These are phyloP conservation scores for Hyphopichia khmerensis DNA, from an alignment of 1,139 yeast species.

Conservation along the genomic window DNA sequence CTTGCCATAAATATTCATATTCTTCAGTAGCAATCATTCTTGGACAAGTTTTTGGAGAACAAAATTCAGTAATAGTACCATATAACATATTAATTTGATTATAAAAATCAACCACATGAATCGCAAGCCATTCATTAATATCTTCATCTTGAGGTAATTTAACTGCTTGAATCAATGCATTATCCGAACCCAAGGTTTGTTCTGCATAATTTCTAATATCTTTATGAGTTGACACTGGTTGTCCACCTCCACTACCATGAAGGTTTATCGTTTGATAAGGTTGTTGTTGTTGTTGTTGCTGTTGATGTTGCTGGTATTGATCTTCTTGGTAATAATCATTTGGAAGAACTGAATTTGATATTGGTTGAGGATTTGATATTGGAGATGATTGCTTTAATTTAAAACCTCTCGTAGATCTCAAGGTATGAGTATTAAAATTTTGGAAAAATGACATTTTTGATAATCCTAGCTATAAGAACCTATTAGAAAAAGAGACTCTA, in stretches of 20 bases:
- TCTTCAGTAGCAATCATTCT: slow-evolving; percentile 96
- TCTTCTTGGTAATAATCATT: slow-evolving; percentile 11
- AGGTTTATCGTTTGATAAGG: slow-evolving; percentile 25
- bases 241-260: slow-evolving; percentile 21
- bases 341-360: slow-evolving; percentile 35
- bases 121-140: slow-evolving; percentile 92
- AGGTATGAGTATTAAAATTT: slow-evolving; percentile 56
- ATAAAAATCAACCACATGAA: slow-evolving; percentile 86
- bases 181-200: slow-evolving; percentile 90
- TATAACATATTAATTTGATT: slow-evolving; percentile 96
- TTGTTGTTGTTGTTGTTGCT: slow-evolving; percentile 17
- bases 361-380: slow-evolving; percentile 42
- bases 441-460: slow-evolving; percentile 54
- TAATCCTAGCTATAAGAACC: too few species aligned
- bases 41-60: slow-evolving; percentile 91
- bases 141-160: slow-evolving; percentile 93
- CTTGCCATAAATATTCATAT: slow-evolving; percentile 96
- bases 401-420: slow-evolving; percentile 55
- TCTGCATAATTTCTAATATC: slow-evolving; percentile 85
- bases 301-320: slow-evolving; percentile 18
- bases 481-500: too few species aligned
- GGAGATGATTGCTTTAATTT: slow-evolving; percentile 44
- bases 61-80: slow-evolving; percentile 93
- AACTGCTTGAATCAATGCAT: slow-evolving; percentile 88
- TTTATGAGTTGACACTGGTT: slow-evolving; percentile 58